Base-by-base conservation (phyloP, 805 yeast genomes). In the Priceomyces medius region DNA sequence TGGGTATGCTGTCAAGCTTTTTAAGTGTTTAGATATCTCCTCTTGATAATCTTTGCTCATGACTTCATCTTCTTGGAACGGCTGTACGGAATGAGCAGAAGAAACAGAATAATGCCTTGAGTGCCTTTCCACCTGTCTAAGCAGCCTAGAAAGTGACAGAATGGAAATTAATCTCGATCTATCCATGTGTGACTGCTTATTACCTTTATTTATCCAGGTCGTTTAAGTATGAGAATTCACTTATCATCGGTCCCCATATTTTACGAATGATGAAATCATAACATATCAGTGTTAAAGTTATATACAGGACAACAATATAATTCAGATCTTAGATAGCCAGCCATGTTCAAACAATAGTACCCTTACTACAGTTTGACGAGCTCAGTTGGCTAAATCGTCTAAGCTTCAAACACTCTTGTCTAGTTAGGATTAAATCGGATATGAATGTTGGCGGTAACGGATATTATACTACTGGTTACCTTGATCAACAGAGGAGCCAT, bases 401-500 rank as follows among this genome's bases (percentile, higher is more conserved):
- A 26, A 7, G 53, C 55, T 36, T 53, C 56, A n/a, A n/a, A n/a
- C 36, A 62, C 56, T 35, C 59, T 26, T 26, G 29, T 26, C 10
- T 4, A n/a, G 29, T 4, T 12, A 5, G n/a, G 12, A 4, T 26
- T 10, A 4, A 35, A n/a, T 9, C 33, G 20, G 42, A 12, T 14
- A 68, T 68, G 74, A 69, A 68, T 47, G 73, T 67, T 31, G 60
- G 73, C 4, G 59, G 56, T n/a, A 57, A 61, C 33, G 75, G 71
- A n/a, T 68, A 69, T 53, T 69, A 53, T 42, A 58, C 74, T 20
- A 47, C 63, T 5, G 61, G 61, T 31, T 69, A 66, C 47, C 57
- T 69, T 12, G 67, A 63, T 40, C 50, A 32, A 20, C 35, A 32
- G 19, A 32, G 35, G 24, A 18, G 20, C 20, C n/a, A n/a, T n/a